Evolutionary conservation across 179 eudicot species (phyloP).

Genomic region (Gypsophila paniculata): DNA sequence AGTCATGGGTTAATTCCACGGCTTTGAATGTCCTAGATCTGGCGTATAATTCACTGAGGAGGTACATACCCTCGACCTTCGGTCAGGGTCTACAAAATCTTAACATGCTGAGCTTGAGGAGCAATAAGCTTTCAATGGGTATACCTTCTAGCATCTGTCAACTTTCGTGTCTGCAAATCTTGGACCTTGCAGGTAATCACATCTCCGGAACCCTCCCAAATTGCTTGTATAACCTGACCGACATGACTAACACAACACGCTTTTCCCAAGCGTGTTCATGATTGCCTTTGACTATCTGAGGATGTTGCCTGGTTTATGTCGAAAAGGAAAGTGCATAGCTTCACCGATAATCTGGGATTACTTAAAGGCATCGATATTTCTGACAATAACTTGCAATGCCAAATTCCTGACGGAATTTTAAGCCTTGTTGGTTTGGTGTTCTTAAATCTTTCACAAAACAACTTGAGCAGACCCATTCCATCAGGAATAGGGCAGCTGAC

Average conservation of each 20-base stretch:
- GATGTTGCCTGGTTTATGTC: conserved; percentile 15
- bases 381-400: conserved; percentile 14
- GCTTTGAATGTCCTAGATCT: conserved; percentile 29
- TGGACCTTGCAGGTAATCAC: conserved; percentile 28
- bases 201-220: conserved; percentile 25
- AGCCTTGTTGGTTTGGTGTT: conserved; percentile 13
- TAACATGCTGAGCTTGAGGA: conserved; percentile 23
- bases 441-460: conserved; percentile 25
- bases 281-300: not conserved
- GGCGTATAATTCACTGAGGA: conserved; percentile 30
- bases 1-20: conserved; percentile 25
- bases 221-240: conserved; percentile 23
- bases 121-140: conserved; percentile 28
- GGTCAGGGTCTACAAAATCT: conserved; percentile 22
- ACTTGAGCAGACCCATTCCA: conserved; percentile 17
- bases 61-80: conserved; percentile 27
- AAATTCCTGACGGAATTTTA: conserved; percentile 21
- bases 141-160: conserved; percentile 28
- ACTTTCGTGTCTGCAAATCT: conserved; percentile 20
- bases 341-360: not conserved
- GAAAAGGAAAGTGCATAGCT: conserved; percentile 18
- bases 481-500: conserved; percentile 15
- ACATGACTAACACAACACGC: conserved; percentile 15
- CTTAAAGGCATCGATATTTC: conserved; percentile 24
- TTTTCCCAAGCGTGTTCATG: not conserved